Base-by-base conservation (phyloP, 768 basidiomycete species). In the Mycena metata region DNA sequence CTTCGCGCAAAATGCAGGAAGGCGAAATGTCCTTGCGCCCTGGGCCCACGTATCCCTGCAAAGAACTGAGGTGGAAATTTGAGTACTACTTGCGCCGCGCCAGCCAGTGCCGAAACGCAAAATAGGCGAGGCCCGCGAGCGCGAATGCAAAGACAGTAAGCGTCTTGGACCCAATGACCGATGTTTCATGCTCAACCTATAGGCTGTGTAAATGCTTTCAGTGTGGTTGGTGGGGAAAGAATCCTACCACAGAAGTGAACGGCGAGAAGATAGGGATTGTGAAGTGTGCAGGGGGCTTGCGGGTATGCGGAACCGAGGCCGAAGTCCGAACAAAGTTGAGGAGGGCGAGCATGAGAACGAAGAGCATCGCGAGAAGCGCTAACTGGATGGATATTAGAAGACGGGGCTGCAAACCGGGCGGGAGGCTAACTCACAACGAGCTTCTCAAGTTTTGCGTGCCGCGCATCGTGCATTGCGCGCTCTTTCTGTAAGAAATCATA, bases 211-310 rank as follows among this genome's bases (percentile, higher is more conserved):
- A n/a, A 13, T 11, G 2, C 19, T 13, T 35, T 19, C 12, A 23
- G 35, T 39, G 52, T 45, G 8, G 7, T 15, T n/a, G n/a, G n/a
- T n/a, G n/a, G n/a, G 23, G 11, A 17, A 33, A 47, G 21, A 15
- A 5, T 21, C 86, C 63, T 66, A 93, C 92, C 75, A 93, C 92
- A 12, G 91, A 92, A 2, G 91, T 86, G 72, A 93, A 94, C 0
- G 92, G 92, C 0, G 92, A 94, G 19, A 94, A 76, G 5, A 94
- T 89, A 5, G 92, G 91, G 24, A 94, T 90, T 0, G 92, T 93
- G 75, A 92, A 92, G 74, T 93, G 92, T 1, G 85, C 81, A 0
- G 90, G 80, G 7, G 79, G 72, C 46, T 26, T 75, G 72, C 56
- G 74, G 73, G 23, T 67, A 36, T 60, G 72, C 69, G 52, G 67